Conservation (phyloP, 768 basidiomycete species). For the Mrakia blollopis region DNA sequence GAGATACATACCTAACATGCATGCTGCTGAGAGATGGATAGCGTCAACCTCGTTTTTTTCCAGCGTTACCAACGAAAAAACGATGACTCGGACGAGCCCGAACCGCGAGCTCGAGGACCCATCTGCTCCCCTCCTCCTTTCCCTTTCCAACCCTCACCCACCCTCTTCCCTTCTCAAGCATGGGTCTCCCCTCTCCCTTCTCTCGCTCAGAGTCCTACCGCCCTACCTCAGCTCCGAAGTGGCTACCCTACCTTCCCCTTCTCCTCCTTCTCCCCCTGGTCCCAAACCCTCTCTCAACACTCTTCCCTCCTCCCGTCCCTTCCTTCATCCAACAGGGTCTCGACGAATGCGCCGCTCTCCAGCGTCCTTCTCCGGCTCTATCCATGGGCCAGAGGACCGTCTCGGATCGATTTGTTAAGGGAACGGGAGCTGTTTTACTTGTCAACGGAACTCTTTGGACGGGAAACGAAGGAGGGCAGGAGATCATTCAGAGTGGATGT, state of each 20-base stretch:
- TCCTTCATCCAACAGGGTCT: slow-evolving; percentile 34
- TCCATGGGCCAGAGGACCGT: slow-evolving; percentile 34
- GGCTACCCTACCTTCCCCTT: slow-evolving; percentile 25
- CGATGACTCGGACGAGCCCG: no score
- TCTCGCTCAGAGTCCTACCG: not conserved
- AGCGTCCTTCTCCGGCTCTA: slow-evolving; percentile 36
- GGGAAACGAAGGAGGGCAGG: slow-evolving; percentile 54
- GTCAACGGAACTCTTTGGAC: slow-evolving; percentile 76
- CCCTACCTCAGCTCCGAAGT: not conserved
- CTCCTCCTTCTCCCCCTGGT: slow-evolving; percentile 24
- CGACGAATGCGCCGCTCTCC: slow-evolving; percentile 42
- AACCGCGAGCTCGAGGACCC: not conserved
- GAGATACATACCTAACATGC: no score
- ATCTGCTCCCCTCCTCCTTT: not conserved
- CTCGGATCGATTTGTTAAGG: slow-evolving; percentile 45
- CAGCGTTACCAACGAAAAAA: no score
- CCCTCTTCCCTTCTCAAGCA: not conserved
- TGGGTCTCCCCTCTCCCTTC: slow-evolving; percentile 22
- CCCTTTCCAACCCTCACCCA: not conserved
- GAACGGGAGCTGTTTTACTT: slow-evolving; percentile 55
- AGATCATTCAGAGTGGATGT: slow-evolving; percentile 55
- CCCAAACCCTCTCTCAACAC: not conserved
- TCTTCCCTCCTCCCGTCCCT: slow-evolving; percentile 11
- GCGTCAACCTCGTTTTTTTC: no score
- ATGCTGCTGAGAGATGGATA: no score